Evolutionary conservation across 179 eudicot species (phyloP), one percentile per base, ranked within the genome.

Genomic region (Spinacia oleracea): DNA sequence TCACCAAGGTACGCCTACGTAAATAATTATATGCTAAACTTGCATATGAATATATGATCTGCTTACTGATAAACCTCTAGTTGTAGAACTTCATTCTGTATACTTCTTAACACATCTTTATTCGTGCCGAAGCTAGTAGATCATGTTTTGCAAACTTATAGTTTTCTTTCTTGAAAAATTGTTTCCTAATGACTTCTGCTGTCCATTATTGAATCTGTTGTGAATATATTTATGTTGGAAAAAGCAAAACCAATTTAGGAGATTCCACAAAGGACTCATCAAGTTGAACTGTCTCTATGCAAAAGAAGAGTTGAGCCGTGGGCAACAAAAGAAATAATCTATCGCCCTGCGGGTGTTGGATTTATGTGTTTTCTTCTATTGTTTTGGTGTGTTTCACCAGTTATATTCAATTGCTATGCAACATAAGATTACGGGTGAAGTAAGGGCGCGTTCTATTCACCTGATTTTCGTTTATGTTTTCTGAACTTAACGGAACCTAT

Each of bases 1-100:
- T 86, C 90, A 32, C 86, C 88, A 74, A 89, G 93, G 94, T 89
- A 79, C 35, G 87, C 68, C 68, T 50, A 48, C 53, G 21, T 74
- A 27, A 45, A 16, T 70, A 31, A 35, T 38, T 48, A 29, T 6
- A 21, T 31, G 65, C 21, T 45, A 18, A 58, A 14, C 29, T 9
- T 60, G 31, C 25, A 43, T 67, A 72, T 66, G 31, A 21, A n/a
- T 20, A 43, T 67, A 72, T 66, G 31, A 21, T 42, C 32, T 77
- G 70, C 56, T 40, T 21, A 55, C 15, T 55, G 34, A 43, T 59
- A 29, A 32, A 8, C 23, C 23, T 11, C 5, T 66, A 27, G 27
- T 32, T 72, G 60, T 42, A 21, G 72, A 40, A 21, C 6, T 69
- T 69, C 1, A 38, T n/a, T 67, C 12, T 38, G 72, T 40, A n/a